A percentile compares a stretch with the other conserved stretches of the same genome.
These are phyloP conservation scores for Mycena vulgaris DNA, from an alignment of 768 basidiomycete species.

Conservation along the genomic window DNA sequence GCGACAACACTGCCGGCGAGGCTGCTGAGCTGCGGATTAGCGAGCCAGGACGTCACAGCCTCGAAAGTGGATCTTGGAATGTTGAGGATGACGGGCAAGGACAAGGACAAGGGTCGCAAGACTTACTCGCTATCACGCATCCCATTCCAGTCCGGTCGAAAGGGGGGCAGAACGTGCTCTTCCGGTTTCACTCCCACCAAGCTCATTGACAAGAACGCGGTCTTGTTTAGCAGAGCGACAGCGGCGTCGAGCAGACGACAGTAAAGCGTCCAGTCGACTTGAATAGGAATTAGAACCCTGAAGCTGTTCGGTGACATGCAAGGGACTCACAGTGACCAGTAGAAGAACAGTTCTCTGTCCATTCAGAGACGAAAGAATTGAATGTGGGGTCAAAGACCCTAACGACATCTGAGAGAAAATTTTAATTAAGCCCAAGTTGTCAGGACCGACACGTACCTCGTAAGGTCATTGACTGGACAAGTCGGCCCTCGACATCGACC, in stretches of 20 bases:
- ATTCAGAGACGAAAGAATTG: conserved; percentile 59
- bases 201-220: conserved; percentile 46
- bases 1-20: conserved; percentile 51
- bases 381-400: conserved; percentile 59
- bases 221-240: conserved; percentile 57
- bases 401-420: conserved; percentile 52
- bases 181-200: conserved; percentile 47
- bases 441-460: conserved; percentile 56
- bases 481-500: conserved; percentile 72
- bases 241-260: conserved; percentile 59
- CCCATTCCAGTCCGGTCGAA: conserved; percentile 46
- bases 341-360: conserved; percentile 59
- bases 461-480: conserved; percentile 63
- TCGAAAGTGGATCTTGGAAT: conserved; percentile 59
- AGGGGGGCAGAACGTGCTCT: conserved; percentile 50
- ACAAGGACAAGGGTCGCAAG: not conserved
- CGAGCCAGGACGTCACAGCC: conserved; percentile 58
- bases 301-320: not conserved
- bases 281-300: conserved; percentile 16
- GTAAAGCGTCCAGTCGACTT: conserved; percentile 74
- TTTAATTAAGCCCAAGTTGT: not conserved
- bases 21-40: conserved; percentile 41
- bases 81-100: conserved; percentile 10
- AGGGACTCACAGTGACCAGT: conserved; percentile 64
- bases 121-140: conserved; percentile 60